Base-by-base conservation (phyloP, 148 eudicot genomes). In the Fagopyrum homotropicum region DNA sequence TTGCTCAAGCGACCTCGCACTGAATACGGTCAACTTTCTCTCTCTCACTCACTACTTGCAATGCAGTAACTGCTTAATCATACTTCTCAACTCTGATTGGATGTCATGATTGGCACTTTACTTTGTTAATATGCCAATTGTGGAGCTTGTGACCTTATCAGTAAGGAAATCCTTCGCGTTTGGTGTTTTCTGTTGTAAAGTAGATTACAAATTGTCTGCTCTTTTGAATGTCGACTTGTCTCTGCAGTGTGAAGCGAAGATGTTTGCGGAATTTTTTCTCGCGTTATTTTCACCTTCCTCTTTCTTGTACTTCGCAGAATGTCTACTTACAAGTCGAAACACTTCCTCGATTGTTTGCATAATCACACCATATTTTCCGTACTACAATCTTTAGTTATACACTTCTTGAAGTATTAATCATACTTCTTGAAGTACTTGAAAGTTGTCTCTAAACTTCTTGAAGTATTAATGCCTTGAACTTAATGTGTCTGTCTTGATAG, bases 1-100 rank as follows among this genome's bases (percentile, higher is more conserved):
- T 44, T 81, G 80, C 76, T 71, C 68, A 81, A 81, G 68, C 83
- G 83, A 22, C 83, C 80, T 77, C 83, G 80, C 51, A 29, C 75
- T 4, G 80, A 81, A 6, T 75, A 60, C 3, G 83, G 83, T 78
- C 19, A 51, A 4, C 15, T 72, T 30, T 22, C 52, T 19, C 35
- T 5, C 69, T n/a, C 47, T 72, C 6, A 8, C 47, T 72, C 68
- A 29, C 4, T 8, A 61, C 68, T 15, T 29, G 3, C 30, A 1
- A 15, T 61, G 10, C 7, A 5, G 12, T 29, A 43, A 19, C 22
- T 57, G 64, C 64, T 57, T 57, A 57, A 5, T 57, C 30, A 55
- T 55, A 55, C n/a, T 56, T 56, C 61, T 56, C 15, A 51, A 51
- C 55, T 51, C 54, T 11, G 54, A 7, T 4, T 10, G 3, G 55